Evolutionary conservation across 306 rosid genomes (phyloP).

Genomic region (Castanea crenata): DNA sequence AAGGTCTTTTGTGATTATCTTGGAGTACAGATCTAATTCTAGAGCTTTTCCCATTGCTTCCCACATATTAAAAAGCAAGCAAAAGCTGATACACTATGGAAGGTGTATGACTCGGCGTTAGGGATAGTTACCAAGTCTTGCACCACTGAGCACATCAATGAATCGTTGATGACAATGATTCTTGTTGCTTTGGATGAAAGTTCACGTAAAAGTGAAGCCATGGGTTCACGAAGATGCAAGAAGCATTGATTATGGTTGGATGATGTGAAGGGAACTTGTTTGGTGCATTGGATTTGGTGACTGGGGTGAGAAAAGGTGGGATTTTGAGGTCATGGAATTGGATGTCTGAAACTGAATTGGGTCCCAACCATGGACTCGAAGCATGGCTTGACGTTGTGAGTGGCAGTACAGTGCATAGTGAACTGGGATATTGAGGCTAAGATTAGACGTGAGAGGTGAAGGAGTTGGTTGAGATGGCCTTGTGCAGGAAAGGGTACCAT

Average conservation of each 20-base stretch:
- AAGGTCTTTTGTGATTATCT: conserved; percentile 21
- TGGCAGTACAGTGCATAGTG: conserved; percentile 54
- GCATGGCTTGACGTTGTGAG: conserved; percentile 58
- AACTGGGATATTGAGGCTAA: conserved; percentile 41
- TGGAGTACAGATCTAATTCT: background rate
- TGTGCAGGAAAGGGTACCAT: conserved; percentile 73
- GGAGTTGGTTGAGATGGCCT: conserved; percentile 87
- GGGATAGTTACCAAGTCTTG: conserved; percentile 39
- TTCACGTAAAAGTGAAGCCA: conserved; percentile 32
- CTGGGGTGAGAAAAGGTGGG: conserved; percentile 48
- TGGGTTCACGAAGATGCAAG: conserved; percentile 42
- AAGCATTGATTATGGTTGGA: conserved; percentile 51
- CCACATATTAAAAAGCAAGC: conserved; percentile 36
- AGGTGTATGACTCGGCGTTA: conserved; percentile 54
- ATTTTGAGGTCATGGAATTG: conserved; percentile 50
- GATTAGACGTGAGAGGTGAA: conserved; percentile 70
- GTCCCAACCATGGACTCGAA: conserved; percentile 57
- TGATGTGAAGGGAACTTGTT: conserved; percentile 63
- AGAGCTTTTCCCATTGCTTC: conserved; percentile 24
- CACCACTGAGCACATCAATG: conserved; percentile 50
- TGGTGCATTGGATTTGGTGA: conserved; percentile 34
- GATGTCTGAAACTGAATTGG: conserved; percentile 29
- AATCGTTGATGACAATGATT: conserved; percentile 58
- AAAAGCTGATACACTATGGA: conserved; percentile 66
- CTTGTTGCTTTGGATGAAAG: conserved; percentile 41